These are phyloP conservation scores for Thermomucor indicae-seudaticae DNA, from an alignment of 371 early-diverging fungal genomes.

Conservation along the genomic window DNA sequence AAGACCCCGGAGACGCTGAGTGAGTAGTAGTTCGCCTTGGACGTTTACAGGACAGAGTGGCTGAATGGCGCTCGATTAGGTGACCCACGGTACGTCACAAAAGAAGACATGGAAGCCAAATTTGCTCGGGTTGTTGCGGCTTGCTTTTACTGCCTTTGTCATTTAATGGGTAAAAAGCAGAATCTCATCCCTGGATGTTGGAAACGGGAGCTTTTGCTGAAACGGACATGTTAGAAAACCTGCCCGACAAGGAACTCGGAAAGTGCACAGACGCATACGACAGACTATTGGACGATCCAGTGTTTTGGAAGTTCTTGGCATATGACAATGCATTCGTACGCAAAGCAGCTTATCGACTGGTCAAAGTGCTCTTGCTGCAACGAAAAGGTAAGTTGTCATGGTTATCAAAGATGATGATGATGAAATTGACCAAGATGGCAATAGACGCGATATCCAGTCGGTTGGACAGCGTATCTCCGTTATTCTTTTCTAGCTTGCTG, in stretches of 20 bases:
- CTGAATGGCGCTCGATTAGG: constrained; percentile 17
- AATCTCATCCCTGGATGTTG: too few species aligned
- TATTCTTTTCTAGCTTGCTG: constrained; percentile 49
- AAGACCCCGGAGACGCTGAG: constrained; percentile 65
- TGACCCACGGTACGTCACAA: constrained; percentile 59
- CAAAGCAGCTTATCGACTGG: constrained; percentile 46
- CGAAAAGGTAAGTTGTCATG: constrained; percentile 30
- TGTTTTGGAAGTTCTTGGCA: constrained; percentile 45
- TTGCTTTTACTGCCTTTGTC: constrained; percentile 45
- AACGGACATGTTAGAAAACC: constrained; percentile 15
- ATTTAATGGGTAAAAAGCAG: constrained; percentile 38
- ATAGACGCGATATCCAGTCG: constrained; percentile 38
- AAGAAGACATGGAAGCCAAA: constrained; percentile 61
- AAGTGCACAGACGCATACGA: constrained; percentile 41
- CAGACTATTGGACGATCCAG: constrained; percentile 40
- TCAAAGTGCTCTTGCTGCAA: constrained; percentile 27
- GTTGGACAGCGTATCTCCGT: constrained; percentile 43
- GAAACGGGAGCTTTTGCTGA: background rate
- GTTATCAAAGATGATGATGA: constrained; percentile 1
- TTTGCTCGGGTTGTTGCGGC: constrained; percentile 57
- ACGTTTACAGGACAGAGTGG: background rate
- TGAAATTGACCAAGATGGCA: background rate
- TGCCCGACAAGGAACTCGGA: constrained; percentile 31
- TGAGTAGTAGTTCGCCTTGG: constrained; percentile 9
- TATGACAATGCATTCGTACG: constrained; percentile 46